These are phyloP conservation scores for Cryphonectria carpinicola DNA, from an alignment of 2,329 filamentous ascomycete species.

Conservation along the genomic window DNA sequence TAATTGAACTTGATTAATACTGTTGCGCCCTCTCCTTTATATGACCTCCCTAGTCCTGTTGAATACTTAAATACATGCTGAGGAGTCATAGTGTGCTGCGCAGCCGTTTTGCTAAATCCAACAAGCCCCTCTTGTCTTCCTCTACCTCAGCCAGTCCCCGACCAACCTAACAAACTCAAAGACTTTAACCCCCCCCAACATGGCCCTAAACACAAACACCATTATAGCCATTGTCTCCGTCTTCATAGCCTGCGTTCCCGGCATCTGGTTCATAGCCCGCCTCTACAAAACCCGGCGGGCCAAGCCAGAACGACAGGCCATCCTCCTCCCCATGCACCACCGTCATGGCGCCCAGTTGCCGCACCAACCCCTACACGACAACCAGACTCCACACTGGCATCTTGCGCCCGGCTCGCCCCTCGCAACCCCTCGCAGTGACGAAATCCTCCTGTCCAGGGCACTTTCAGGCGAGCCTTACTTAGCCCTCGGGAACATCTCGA, in stretches of 20 bases:
- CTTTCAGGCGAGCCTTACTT: not conserved
- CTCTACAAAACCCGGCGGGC: not conserved
- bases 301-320: not conserved
- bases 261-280: not conserved
- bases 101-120: no score
- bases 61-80: no score
- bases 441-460: not conserved
- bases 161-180: not conserved
- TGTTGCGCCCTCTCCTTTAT: not conserved
- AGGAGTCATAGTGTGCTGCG: no score
- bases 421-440: not conserved
- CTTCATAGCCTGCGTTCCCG: not conserved
- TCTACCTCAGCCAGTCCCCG: not conserved
- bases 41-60: not conserved
- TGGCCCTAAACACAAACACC: not conserved
- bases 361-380: not conserved
- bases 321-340: not conserved
- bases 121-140: not conserved
- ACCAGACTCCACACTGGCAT: not conserved
- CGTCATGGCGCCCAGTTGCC: not conserved
- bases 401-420: not conserved
- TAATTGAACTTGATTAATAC: not conserved
- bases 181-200: not conserved
- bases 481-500: not conserved
- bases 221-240: not conserved